Base-by-base conservation (phyloP, 225 moss, liverwort and hornwort species). In the Physcomitrellopsis africana region DNA sequence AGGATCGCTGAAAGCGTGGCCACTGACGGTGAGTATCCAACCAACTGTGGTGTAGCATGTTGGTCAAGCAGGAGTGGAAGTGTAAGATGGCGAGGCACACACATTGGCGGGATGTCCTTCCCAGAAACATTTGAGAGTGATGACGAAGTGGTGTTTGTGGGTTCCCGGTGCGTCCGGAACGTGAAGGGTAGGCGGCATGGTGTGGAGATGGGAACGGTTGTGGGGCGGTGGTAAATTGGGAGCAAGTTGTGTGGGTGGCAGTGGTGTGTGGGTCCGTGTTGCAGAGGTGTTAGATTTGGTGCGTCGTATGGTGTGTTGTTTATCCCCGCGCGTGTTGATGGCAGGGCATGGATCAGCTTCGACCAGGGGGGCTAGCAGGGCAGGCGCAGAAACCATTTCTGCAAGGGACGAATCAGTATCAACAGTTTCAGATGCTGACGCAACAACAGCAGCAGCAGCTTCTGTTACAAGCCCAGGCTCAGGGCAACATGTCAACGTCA, bases 1-100 rank as follows among this genome's bases (percentile, higher is more conserved):
- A 69, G 83, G 90, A 68, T 82, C 93, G 42, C 83, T 92, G 51
- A 99, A 99, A 78, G 97, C 93, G 46, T 99, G 97, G 97, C 93
- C 97, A 62, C 68, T 99, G 69, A 87, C 92, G 76, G 97, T 99
- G 86, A 89, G 94, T 86, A 57, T 46, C 48, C 54, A 20, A 73
- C 22, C 71, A 44, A 62, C 73, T 63, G 24, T 52, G 44, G 71
- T 51, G 70, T 67, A 45, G 61, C 27, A 37, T 48, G 23, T 67
- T 71, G 27, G 48, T 32, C 43, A 11, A 42, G 54, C 67, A 37
- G 48, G 69, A 37, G 32, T 45, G 43, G 49, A 43, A 51, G 49
- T 41, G 64, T 15, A 11, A 16, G 26, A 26, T 71, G 46, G 52
- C 43, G 66, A 54, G 27, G 65, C 17, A 42, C 51, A 32, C 58